A percentile compares a stretch with the other conserved stretches of the same genome.
These are phyloP conservation scores for Scutellaria barbata DNA, from an alignment of 257 asterid species.

Conservation along the genomic window DNA sequence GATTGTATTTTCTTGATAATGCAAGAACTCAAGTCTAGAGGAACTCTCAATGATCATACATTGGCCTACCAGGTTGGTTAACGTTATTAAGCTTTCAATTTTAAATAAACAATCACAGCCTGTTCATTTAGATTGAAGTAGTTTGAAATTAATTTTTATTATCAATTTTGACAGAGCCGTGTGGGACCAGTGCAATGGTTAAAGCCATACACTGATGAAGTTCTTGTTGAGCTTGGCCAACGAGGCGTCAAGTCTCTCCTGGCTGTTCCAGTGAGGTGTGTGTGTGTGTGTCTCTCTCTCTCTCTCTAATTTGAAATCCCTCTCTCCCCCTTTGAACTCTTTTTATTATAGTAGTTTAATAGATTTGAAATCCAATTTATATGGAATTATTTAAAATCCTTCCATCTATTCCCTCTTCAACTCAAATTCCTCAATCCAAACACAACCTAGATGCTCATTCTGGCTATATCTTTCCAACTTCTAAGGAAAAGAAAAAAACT, in stretches of 20 bases:
- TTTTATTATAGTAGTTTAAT: too few species aligned
- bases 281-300: slow-evolving; percentile 8
- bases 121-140: neutral
- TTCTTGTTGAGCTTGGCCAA: slow-evolving; percentile 91
- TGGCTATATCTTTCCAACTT: neutral
- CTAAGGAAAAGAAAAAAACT: neutral
- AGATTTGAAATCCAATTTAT: too few species aligned
- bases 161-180: slow-evolving; percentile 66
- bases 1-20: slow-evolving; percentile 85
- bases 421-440: neutral
- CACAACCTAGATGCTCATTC: neutral
- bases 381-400: too few species aligned
- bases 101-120: neutral
- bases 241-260: slow-evolving; percentile 85
- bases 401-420: neutral
- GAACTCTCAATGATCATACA: slow-evolving; percentile 69
- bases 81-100: slow-evolving; percentile 17
- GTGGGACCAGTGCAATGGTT: slow-evolving; percentile 99
- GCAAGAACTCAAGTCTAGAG: slow-evolving; percentile 89
- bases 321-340: neutral
- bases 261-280: slow-evolving; percentile 92
- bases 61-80: slow-evolving; percentile 85
- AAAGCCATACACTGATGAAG: slow-evolving; percentile 97
- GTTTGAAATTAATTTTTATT: neutral
- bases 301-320: neutral